Conservation (phyloP, 495 filamentous ascomycete genomes). For the Podospora appendiculata region DNA sequence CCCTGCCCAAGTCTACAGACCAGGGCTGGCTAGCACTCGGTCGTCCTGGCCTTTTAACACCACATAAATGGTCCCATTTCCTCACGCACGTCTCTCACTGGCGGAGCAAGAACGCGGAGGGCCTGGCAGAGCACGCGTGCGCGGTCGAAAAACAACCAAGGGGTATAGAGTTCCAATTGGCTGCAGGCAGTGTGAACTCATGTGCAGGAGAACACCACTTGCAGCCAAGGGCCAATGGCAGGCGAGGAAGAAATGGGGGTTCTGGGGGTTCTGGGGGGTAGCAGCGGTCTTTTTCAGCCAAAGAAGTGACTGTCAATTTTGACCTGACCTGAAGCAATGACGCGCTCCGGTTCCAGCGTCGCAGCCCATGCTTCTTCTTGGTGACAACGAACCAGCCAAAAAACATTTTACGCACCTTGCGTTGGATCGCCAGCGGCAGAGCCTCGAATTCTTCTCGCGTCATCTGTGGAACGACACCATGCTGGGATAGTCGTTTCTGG, state of each 20-base stretch:
- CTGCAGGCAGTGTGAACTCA: conserved; percentile 14
- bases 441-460: conserved; percentile 36
- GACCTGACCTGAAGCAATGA: no score
- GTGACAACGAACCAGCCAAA: conserved; percentile 1
- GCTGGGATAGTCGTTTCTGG: conserved; percentile 16
- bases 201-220: conserved; percentile 17
- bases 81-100: conserved; percentile 1
- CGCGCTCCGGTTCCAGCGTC: no score
- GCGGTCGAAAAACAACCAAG: conserved; percentile 7
- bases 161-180: conserved; percentile 13
- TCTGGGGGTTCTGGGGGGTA: background rate
- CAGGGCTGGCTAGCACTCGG: background rate
- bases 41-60: background rate
- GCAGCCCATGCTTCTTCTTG: background rate
- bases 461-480: conserved; percentile 21
- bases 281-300: background rate
- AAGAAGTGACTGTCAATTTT: background rate
- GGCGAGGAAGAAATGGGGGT: background rate
- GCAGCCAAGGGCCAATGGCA: conserved; percentile 16
- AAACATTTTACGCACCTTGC: conserved; percentile 41
- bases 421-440: conserved; percentile 48
- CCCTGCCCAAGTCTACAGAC: background rate
- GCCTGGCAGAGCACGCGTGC: conserved; percentile 2
- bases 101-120: background rate
- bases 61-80: no score